These are phyloP conservation scores for Xanthoceras sorbifolium DNA, from an alignment of 345 rosid genomes.

Conservation along the genomic window DNA sequence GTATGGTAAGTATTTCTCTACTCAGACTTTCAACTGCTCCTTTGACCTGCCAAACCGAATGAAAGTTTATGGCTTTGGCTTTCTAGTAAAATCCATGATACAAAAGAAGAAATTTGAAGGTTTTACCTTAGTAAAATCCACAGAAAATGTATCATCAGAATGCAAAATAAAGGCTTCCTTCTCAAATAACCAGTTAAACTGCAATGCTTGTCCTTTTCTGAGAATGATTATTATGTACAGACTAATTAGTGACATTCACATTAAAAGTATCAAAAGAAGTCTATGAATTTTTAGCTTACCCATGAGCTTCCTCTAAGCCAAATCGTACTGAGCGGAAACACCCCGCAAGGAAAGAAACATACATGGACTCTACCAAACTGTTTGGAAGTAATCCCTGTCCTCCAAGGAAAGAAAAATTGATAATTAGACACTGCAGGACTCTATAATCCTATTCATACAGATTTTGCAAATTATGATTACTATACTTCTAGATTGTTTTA, in stretches of 20 bases:
- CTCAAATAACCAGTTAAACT: slow-evolving; percentile 90
- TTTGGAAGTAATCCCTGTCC: slow-evolving; percentile 66
- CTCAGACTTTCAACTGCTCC: slow-evolving; percentile 83
- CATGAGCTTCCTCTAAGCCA: slow-evolving; percentile 94
- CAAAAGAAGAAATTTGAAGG: slow-evolving; percentile 11
- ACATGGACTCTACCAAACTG: slow-evolving; percentile 69
- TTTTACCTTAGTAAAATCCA: slow-evolving; percentile 77
- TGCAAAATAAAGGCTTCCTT: slow-evolving; percentile 73
- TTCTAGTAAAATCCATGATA: neutral
- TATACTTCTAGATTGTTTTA: neutral
- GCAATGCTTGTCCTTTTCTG: slow-evolving; percentile 93
- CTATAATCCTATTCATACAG: neutral
- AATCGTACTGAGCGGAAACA: slow-evolving; percentile 92
- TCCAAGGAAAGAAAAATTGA: neutral
- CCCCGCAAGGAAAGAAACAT: slow-evolving; percentile 88
- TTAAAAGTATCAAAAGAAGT: slow-evolving; percentile 17
- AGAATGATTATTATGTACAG: slow-evolving; percentile 19
- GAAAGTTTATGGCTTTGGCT: slow-evolving; percentile 13
- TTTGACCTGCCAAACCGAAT: slow-evolving; percentile 52
- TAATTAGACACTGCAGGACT: neutral
- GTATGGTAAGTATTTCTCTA: slow-evolving; percentile 76
- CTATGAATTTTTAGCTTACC: slow-evolving; percentile 45
- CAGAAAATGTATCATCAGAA: slow-evolving; percentile 66
- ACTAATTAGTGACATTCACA: slow-evolving; percentile 13
- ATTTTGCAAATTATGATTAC: neutral